These are phyloP conservation scores for Elsinoe batatas DNA, from an alignment of 2,329 filamentous ascomycete genomes.

Conservation along the genomic window DNA sequence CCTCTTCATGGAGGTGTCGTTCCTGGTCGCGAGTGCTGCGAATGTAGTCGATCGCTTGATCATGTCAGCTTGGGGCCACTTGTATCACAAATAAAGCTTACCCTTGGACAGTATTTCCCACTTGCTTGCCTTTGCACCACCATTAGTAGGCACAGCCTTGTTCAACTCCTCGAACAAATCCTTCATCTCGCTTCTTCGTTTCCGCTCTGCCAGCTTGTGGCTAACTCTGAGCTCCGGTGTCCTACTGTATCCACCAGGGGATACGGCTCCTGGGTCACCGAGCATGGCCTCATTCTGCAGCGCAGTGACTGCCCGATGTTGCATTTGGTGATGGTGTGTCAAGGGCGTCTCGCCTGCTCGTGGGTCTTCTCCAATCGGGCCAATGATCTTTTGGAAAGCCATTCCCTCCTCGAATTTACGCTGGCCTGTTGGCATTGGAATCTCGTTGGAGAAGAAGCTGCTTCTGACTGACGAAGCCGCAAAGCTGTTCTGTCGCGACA, in stretches of 20 bases:
- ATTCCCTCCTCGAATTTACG: constrained; percentile 58
- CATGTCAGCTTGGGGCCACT: constrained; percentile 2
- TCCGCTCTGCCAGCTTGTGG: constrained; percentile 76
- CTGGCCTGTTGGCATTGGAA: constrained; percentile 60
- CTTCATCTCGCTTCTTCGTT: constrained; percentile 81
- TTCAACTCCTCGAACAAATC: constrained; percentile 73
- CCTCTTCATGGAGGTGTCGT: constrained; percentile 30
- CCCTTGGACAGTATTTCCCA: constrained; percentile 85
- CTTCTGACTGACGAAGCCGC: constrained; percentile 69
- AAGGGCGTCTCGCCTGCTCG: constrained; percentile 30
- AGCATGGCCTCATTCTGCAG: constrained; percentile 48
- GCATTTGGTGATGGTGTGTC: constrained; percentile 64
- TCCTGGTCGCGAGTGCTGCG: constrained; percentile 30
- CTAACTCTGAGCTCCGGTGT: constrained; percentile 74
- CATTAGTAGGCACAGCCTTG: constrained; percentile 67
- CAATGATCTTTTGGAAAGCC: constrained; percentile 14
- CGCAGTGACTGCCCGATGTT: constrained; percentile 61
- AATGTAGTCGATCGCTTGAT: constrained; percentile 41
- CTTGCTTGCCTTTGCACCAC: constrained; percentile 76
- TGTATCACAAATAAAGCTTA: constrained; percentile 32
- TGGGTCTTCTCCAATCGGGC: constrained; percentile 10
- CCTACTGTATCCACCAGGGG: constrained; percentile 64
- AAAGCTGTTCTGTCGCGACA: constrained; percentile 64
- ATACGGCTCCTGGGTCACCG: constrained; percentile 16
- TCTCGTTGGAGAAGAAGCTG: constrained; percentile 69